phyloP scores from a whole-genome alignment of 2,329 filamentous ascomycete species.

The Cryphonectria carpinicola region DNA sequence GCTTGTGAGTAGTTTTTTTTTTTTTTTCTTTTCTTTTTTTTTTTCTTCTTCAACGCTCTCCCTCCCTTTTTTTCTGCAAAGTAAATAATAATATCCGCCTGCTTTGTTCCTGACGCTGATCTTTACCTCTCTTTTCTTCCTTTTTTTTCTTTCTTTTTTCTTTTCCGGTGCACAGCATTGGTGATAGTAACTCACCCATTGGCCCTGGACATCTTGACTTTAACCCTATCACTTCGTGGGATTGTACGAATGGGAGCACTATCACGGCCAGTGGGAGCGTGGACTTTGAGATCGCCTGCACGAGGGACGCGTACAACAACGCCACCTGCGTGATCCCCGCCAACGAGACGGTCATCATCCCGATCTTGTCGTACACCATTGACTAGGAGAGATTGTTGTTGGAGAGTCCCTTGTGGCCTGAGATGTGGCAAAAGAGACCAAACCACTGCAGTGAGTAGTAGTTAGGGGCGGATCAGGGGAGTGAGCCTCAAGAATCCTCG shows the following conservation, averaged over 20 bases:
- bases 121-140: too few relatives aligned
- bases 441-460: background rate
- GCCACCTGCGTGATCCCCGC: background rate
- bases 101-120: background rate
- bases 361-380: slow-evolving; percentile 20
- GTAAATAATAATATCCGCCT: background rate
- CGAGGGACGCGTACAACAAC: slow-evolving; percentile 1
- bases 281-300: slow-evolving; percentile 20
- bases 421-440: background rate
- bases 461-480: too few relatives aligned
- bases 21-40: background rate
- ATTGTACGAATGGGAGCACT: slow-evolving; percentile 17
- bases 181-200: background rate
- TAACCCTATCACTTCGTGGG: background rate
- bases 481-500: too few relatives aligned
- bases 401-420: background rate
- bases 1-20: background rate
- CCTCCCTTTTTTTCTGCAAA: background rate
- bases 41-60: background rate
- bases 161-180: background rate
- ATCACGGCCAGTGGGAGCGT: slow-evolving; percentile 19
- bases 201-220: slow-evolving; percentile 11
- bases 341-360: slow-evolving; percentile 15
- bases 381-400: background rate
- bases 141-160: too few relatives aligned